Base-by-base conservation (phyloP, 352 stramenopile genomes). In the Peronospora farinosa region DNA sequence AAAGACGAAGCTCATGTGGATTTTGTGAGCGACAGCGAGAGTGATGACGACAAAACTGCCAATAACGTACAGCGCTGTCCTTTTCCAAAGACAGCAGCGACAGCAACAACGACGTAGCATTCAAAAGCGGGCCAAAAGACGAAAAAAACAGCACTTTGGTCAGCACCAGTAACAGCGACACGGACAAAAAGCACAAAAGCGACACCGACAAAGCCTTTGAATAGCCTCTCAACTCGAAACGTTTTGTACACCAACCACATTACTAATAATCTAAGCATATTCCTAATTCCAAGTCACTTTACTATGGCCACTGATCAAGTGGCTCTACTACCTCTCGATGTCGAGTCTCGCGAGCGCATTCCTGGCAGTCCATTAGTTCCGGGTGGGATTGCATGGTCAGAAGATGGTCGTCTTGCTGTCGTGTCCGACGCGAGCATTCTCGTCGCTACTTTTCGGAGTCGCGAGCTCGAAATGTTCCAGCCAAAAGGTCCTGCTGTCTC, bases 391-490 rank as follows among this genome's bases (percentile, higher is more conserved):
- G 31, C 64, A 23, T 92, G 79, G 78, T 80, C 77, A 12, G 69
- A 86, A n/a, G 78, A 90, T 47, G 74, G 78, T 3, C 77, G 77
- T 37, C 65, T 90, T 12, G 77, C 76, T 15, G 71, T 87, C 7
- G 78, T 90, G 23, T 81, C 76, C 9, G 78, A 92, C 51, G 59
- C 77, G 5, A 88, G 65, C 54, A 58, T 92, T n/a, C 52, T 90
- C 21, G 79, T 92, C 51, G 76, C 79, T 31, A 90, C 77, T 15
- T 92, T 89, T 56, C 59, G 74, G 47, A 89, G 72, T 49, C 77
- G 75, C 32, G 78, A 92, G 42, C 68, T 92, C 36, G 78, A 88
- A 51, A 80, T 89, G 65, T 92, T 84, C 54, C 66, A 90, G 57
- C 77, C 85, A 40, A 63, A 87, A 52, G 69, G 65, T n/a, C 78